Base-by-base conservation (phyloP, 176 grass and related monocot genomes). In the Puya raimondii region DNA sequence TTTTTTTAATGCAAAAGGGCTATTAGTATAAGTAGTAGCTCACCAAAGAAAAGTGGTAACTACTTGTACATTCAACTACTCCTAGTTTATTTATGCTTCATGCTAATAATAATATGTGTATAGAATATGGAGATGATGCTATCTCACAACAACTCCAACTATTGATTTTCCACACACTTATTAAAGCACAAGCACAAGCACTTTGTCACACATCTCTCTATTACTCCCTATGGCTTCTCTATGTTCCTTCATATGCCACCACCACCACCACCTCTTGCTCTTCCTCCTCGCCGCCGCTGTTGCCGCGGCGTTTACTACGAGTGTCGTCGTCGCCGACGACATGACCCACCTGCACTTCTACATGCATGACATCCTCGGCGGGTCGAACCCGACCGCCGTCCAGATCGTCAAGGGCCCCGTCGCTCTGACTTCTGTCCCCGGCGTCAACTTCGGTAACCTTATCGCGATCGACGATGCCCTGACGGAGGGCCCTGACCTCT, bases 341-440 rank as follows among this genome's bases (percentile, higher is more conserved):
- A 56, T 49, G 33, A 64, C 25, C 71, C 71, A 73, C 53, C 71
- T 73, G 1, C 71, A 63, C 54, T 63, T 73, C 54, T 73, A 20
- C 71, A 59, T 73, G 51, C 71, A 73, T 33, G 53, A 73, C 27
- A 13, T 48, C 71, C 12, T 73, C 53, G 9, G 29, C 52, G 52
- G 52, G 52, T n/a, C 52, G 5, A 56, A 56, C 16, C 14, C 52
- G 3, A 56, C 52, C 13, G 52, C 16, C 52, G 2, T 56, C 52
- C 5, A 56, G 52, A 1, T 56, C 14, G 52, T 56, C 52, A 56
- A 56, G 25, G 71, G 71, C 56, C 71, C 52, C 56, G 47, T 56
- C 51, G 15, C 70, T 23, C 29, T n/a, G 1, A 1, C 16, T 1
- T 22, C n/a, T 4, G 33, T 42, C 33, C 33, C 33, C 33, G 52